Evolutionary conservation across 768 basidiomycete species (phyloP).

Genomic region (Arthromyces matolae): DNA sequence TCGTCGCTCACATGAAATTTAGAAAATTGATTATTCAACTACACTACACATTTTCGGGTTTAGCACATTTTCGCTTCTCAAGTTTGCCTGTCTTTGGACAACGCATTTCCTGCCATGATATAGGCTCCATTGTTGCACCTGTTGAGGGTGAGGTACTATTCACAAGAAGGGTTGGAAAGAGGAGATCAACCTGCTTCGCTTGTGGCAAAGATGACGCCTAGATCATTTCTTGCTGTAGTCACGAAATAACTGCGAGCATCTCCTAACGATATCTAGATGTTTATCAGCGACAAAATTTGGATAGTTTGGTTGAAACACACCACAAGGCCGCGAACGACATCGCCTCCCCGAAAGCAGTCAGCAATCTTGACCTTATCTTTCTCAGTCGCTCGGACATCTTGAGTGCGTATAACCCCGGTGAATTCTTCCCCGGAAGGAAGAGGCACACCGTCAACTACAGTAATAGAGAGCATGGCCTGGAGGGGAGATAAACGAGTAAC

Average conservation of each 20-base stretch:
- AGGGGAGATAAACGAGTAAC: slow-evolving; percentile 80
- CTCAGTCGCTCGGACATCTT: slow-evolving; percentile 88
- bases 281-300: slow-evolving; percentile 2
- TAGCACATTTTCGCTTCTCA: slow-evolving; percentile 85
- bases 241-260: slow-evolving; percentile 91
- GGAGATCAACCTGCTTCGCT: slow-evolving; percentile 72
- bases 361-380: slow-evolving; percentile 87
- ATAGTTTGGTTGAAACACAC: slow-evolving; percentile 40
- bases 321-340: slow-evolving; percentile 83
- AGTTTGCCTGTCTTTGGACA: slow-evolving; percentile 76
- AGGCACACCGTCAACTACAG: slow-evolving; percentile 83
- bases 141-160: slow-evolving; percentile 1
- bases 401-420: slow-evolving; percentile 79
- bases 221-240: slow-evolving; percentile 84
- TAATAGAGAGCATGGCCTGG: slow-evolving; percentile 80
- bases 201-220: slow-evolving; percentile 88
- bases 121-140: slow-evolving; percentile 82
- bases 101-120: slow-evolving; percentile 90
- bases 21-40: no score
- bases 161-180: neutral
- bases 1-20: no score
- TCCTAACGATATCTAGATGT: slow-evolving; percentile 76
- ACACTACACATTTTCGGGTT: slow-evolving; percentile 61
- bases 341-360: slow-evolving; percentile 89
- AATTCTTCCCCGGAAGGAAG: slow-evolving; percentile 85